Evolutionary conservation across 768 basidiomycete genomes (phyloP).

Genomic region (Lactarius sanguifluus): DNA sequence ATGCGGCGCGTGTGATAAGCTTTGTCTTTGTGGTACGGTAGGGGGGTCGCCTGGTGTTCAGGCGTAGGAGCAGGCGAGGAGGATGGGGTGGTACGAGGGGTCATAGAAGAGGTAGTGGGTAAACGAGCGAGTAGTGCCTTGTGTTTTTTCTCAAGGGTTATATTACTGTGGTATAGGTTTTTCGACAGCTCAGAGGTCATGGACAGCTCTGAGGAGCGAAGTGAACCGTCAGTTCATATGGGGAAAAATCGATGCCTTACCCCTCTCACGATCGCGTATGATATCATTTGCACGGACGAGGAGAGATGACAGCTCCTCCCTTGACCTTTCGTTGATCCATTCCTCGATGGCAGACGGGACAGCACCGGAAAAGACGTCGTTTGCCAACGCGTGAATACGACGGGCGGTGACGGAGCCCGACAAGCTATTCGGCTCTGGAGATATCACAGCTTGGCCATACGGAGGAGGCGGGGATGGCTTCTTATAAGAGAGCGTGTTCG

Average conservation of each 20-base stretch:
- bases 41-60: slow-evolving; percentile 22
- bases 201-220: slow-evolving; percentile 53
- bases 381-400: slow-evolving; percentile 31
- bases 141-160: slow-evolving; percentile 67
- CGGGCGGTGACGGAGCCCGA: slow-evolving; percentile 38
- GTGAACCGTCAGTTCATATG: slow-evolving; percentile 10
- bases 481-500: neutral
- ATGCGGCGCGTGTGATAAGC: slow-evolving; percentile 46
- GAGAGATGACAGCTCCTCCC: slow-evolving; percentile 68
- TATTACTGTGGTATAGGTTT: slow-evolving; percentile 66
- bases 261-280: slow-evolving; percentile 74
- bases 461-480: slow-evolving; percentile 22
- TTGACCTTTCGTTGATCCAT: slow-evolving; percentile 65
- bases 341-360: slow-evolving; percentile 36
- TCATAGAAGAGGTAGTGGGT: slow-evolving; percentile 36
- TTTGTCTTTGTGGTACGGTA: slow-evolving; percentile 27
- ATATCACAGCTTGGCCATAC: slow-evolving; percentile 7
- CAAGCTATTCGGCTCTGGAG: slow-evolving; percentile 8
- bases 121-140: slow-evolving; percentile 67
- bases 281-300: slow-evolving; percentile 71
- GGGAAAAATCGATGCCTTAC: slow-evolving; percentile 42
- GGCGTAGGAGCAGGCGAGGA: slow-evolving; percentile 32
- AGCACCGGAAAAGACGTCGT: slow-evolving; percentile 29
- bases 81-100: slow-evolving; percentile 29
- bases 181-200: slow-evolving; percentile 68